Base-by-base conservation (phyloP, 208 protist species). In the Trypanosoma congolense region DNA sequence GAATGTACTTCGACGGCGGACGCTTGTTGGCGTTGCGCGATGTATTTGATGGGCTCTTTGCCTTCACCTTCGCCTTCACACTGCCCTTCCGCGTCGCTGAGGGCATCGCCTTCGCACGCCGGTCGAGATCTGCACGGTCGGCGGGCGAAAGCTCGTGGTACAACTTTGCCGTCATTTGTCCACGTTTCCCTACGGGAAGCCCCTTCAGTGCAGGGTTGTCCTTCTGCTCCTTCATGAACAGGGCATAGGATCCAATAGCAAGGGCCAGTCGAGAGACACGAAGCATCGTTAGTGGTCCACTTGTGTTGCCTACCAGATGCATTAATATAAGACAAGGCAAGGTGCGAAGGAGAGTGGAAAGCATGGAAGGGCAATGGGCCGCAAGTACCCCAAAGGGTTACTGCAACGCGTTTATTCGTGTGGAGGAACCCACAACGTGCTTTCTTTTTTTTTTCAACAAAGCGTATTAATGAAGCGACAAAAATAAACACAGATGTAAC, bases 221-320 rank as follows among this genome's bases (percentile, higher is more conserved):
- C 60, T 88, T 90, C 61, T 93, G 81, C 64, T 93, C 85, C 22
- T 77, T 78, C 85, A 93, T 90, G 62, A 93, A 93, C 56, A 93
- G 56, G 9, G 58, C 64, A 48, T 92, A 92, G 26, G 81, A 69
- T 25, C 85, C 73, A 52, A 92, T 76, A 61, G 75, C 85, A 33
- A 92, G 73, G 59, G 78, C 72, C 14, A 68, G 71, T 38, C 70
- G 54, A 49, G 64, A 66, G 41, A 88, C 74, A 43, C 80, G 80
- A 38, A 89, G 61, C 85, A 92, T 92, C 41, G 28, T 35, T 24
- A 24, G 12, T 31, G 22, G 6, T 36, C 19, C 43, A 6, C 16
- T 50, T 28, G 25, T 4, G 47, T 46, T 57, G 3, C 46, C 4
- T 12, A 6, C 46, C 14, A 33, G 12, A 19, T 4, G 21, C 21